Base-by-base conservation (phyloP, 495 filamentous ascomycete species). In the Hyaloscypha bicolor region DNA sequence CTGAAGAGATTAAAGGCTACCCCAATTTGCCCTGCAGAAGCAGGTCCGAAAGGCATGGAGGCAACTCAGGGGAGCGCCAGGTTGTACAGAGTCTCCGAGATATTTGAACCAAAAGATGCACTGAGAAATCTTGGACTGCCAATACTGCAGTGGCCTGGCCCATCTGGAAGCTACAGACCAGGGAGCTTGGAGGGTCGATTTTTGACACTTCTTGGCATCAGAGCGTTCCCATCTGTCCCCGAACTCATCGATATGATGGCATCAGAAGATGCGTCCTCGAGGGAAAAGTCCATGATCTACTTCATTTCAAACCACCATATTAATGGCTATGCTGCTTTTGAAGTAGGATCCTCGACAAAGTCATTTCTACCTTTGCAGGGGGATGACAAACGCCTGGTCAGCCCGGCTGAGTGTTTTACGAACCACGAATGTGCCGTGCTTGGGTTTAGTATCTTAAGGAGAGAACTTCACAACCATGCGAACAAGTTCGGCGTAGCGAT, bases 1-100 rank as follows among this genome's bases (percentile, higher is more conserved):
- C 85, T 97, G 62, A 88, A 86, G 68, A 89, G 90, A 68, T 85
- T 99, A 33, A 90, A 82, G 42, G 82, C 85, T 35, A 91, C 91
- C 2, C 87, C 86, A 29, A 90, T 97, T 32, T 97, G 93, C 69
- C 91, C 90, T 51, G 90, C 93, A 2, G 94, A 97, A 79, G 82
- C 81, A 45, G 82, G 83, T 5, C 75, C 82, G 0, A 72, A 76
- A 56, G 78, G 77, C 45, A 69, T 75, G 57, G 81, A 83, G 77
- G 70, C 77, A 29, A 79, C 79, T 3, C 67, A 73, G 29, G 73
- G 69, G 9, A 72, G 64, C 45, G 72, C 73, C 60, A 75, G 57
- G 62, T 83, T 91, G 19, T 96, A 93, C 79, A 90, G 86, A 72
- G 86, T 96, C 3, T 91, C 87, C 12, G 91, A 97, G 58, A 84